These are phyloP conservation scores for Lippia alba DNA, from an alignment of 305 asterid genomes.

Conservation along the genomic window DNA sequence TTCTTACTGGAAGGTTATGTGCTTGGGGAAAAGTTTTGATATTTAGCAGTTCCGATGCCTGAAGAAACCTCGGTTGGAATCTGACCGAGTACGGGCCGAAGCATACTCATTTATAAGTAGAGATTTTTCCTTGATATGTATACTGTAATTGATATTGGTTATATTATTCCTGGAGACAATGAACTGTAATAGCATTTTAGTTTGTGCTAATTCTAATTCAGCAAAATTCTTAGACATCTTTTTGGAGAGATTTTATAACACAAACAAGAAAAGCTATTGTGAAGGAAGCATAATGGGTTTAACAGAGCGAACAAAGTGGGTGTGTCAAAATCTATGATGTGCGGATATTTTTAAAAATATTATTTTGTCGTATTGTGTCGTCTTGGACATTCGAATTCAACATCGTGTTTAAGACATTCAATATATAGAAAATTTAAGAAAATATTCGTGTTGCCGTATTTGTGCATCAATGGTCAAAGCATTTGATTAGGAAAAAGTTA, in stretches of 20 bases:
- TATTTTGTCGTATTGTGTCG: no score
- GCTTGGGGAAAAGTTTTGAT: background rate
- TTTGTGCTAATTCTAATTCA: background rate
- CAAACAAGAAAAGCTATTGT: background rate
- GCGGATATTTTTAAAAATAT: no score
- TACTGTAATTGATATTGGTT: conserved; percentile 4
- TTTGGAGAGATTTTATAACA: background rate
- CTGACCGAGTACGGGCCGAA: background rate
- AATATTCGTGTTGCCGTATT: no score
- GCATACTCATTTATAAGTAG: conserved; percentile 6
- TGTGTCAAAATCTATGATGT: no score
- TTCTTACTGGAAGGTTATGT: conserved; percentile 6
- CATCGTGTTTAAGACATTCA: no score
- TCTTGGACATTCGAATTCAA: no score
- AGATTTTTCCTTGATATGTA: background rate
- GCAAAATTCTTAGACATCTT: background rate
- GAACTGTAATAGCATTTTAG: background rate
- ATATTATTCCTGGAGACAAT: background rate
- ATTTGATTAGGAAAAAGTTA: no score
- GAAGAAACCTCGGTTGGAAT: background rate
- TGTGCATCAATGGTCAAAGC: no score
- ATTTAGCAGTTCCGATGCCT: background rate
- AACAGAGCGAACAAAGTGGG: no score
- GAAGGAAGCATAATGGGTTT: no score
- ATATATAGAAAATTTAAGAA: no score